phyloP scores from a whole-genome alignment of 2,329 filamentous ascomycete genomes.

The Verticillium dahliae region DNA sequence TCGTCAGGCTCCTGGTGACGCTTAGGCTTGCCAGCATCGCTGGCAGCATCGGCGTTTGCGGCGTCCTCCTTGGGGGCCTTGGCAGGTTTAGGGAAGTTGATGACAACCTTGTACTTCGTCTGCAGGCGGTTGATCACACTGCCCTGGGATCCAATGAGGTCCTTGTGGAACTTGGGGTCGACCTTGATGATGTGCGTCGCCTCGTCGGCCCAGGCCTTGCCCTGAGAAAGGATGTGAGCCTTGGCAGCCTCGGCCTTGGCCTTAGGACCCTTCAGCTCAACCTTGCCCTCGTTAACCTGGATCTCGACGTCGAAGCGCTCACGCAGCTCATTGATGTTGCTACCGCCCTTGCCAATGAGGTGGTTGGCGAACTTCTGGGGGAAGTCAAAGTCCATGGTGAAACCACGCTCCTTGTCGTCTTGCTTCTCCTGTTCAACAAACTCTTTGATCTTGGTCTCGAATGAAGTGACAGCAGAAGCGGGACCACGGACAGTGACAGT shows the following conservation, averaged over 20 bases:
- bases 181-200: slow-evolving; percentile 82
- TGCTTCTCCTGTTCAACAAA: slow-evolving; percentile 85
- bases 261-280: slow-evolving; percentile 92
- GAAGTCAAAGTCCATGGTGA: slow-evolving; percentile 82
- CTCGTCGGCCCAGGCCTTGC: slow-evolving; percentile 84
- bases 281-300: slow-evolving; percentile 87
- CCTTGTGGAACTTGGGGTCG: slow-evolving; percentile 87
- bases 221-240: slow-evolving; percentile 71
- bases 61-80: slow-evolving; percentile 66
- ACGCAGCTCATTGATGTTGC: slow-evolving; percentile 58
- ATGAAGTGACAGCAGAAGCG: slow-evolving; percentile 60
- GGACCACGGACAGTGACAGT: slow-evolving; percentile 73
- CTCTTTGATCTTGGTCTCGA: slow-evolving; percentile 65
- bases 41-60: slow-evolving; percentile 60
- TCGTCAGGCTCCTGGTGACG: slow-evolving; percentile 78
- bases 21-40: slow-evolving; percentile 59
- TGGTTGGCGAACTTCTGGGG: slow-evolving; percentile 92
- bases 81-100: slow-evolving; percentile 76
- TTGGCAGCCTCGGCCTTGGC: slow-evolving; percentile 88
- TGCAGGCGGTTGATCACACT: slow-evolving; percentile 87
- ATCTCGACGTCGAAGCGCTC: slow-evolving; percentile 68
- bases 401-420: slow-evolving; percentile 90
- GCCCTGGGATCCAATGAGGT: slow-evolving; percentile 85
- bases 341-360: slow-evolving; percentile 62
- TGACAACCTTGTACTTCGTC: slow-evolving; percentile 85